A percentile compares a stretch with the other conserved stretches of the same genome.
Conservation (phyloP, 148 eudicot genomes). For the Polygonum aviculare region DNA sequence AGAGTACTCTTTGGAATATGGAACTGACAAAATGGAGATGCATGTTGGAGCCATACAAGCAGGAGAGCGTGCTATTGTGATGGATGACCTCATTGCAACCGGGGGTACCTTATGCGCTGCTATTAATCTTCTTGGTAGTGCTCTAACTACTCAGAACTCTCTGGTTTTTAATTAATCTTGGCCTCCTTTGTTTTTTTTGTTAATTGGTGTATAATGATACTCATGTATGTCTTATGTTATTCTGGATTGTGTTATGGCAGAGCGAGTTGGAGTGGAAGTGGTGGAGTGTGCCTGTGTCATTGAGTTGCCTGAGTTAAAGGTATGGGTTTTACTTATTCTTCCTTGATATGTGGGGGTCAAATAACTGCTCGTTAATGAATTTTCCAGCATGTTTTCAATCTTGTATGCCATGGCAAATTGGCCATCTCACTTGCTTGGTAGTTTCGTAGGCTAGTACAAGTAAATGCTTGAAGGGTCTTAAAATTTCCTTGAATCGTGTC, state of each 20-base stretch:
- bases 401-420: neutral
- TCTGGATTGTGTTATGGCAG: slow-evolving; percentile 28
- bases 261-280: slow-evolving; percentile 66
- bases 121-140: slow-evolving; percentile 66
- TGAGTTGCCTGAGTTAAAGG: slow-evolving; percentile 83
- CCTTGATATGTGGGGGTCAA: neutral
- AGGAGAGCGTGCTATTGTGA: slow-evolving; percentile 76
- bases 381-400: neutral
- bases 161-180: neutral
- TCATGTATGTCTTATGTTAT: neutral
- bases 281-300: slow-evolving; percentile 96
- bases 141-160: neutral
- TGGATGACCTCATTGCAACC: slow-evolving; percentile 97
- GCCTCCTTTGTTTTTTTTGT: neutral
- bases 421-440: neutral
- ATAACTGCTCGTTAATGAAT: neutral
- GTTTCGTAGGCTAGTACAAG: neutral
- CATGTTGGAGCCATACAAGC: slow-evolving; percentile 93
- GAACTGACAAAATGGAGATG: slow-evolving; percentile 92
- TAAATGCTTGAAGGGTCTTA: neutral
- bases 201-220: neutral
- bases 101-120: slow-evolving; percentile 93
- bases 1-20: slow-evolving; percentile 89
- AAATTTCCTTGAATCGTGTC: neutral
- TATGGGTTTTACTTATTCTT: slow-evolving; percentile 18